A percentile compares a stretch with the other conserved stretches of the same genome.
Evolutionary conservation across 192 early-diverging fungal species (phyloP).

Genomic region (Gaertneriomyces semiglobifer): DNA sequence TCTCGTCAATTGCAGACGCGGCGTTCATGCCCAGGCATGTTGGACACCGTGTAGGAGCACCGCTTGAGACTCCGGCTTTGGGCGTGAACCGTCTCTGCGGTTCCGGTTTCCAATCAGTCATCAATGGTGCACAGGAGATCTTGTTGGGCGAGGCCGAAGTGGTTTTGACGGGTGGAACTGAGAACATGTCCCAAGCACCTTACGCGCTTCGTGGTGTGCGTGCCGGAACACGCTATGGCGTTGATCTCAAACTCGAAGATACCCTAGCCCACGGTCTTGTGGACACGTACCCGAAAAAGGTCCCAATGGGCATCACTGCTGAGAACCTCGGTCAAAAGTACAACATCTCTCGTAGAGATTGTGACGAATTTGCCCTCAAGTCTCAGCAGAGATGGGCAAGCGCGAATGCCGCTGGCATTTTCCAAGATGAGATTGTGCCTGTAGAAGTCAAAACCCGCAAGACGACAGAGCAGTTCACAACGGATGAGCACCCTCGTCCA

Average conservation of each 20-base stretch:
- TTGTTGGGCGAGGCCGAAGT: constrained; percentile 74
- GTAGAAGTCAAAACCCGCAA: constrained; percentile 81
- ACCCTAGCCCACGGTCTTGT: constrained; percentile 77
- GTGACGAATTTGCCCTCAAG: constrained; percentile 77
- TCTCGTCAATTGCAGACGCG: constrained; percentile 50
- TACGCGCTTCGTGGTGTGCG: constrained; percentile 78
- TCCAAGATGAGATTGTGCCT: constrained; percentile 77
- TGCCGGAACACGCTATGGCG: constrained; percentile 82
- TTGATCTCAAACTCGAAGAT: constrained; percentile 88
- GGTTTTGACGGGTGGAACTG: constrained; percentile 85
- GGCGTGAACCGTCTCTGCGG: constrained; percentile 97
- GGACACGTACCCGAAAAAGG: constrained; percentile 77
- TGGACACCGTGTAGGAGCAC: constrained; percentile 81
- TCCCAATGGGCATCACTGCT: constrained; percentile 93
- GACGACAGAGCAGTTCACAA: constrained; percentile 61
- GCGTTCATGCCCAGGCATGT: constrained; percentile 92
- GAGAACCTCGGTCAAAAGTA: constrained; percentile 88
- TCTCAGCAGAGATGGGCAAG: constrained; percentile 87
- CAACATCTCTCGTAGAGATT: constrained; percentile 73
- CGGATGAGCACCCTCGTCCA: constrained; percentile 92
- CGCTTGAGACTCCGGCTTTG: constrained; percentile 78
- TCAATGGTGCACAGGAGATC: constrained; percentile 94
- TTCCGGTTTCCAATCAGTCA: constrained; percentile 92
- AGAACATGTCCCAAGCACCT: constrained; percentile 93
- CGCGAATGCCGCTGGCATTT: constrained; percentile 72